Evolutionary conservation across 805 yeast species (phyloP), one percentile per base, ranked within the genome.

Genomic region (Jamesozyma piceae): DNA sequence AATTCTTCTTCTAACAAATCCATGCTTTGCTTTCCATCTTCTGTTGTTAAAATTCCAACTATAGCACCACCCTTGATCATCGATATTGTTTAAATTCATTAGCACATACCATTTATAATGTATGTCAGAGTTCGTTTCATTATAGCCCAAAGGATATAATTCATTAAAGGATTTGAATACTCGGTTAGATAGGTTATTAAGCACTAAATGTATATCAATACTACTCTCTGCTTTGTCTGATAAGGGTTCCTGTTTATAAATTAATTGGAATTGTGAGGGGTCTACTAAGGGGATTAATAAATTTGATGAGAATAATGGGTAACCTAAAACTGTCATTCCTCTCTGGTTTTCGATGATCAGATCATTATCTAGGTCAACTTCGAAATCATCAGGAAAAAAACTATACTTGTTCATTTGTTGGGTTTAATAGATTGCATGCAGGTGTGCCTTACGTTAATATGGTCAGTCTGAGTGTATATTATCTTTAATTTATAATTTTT

Each of bases 31-130:
- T 51, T 77, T 75, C 95, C 95, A 84, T 37, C 59, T 55, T 21
- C 50, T 51, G 18, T 73, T 63, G 9, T 64, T 58, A 46, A 79
- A 73, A 20, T 69, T 50, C 62, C 74, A 65, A 44, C 82, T 69
- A 54, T 84, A 85, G 27, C 71, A 57, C 95, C 95, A 84, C n/a
- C 95, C 95, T 53, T 80, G 83, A 52, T 82, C 89, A 58, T 84
- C 95, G 18, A 77, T 82, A 53, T 82, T 87, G 19, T 48, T 45
- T 34, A 63, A 61, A 38, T 66, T 59, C 90, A 85, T 80, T 45
- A 80, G 69, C 2, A 82, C 80, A 51, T 77, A 80, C 94, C 94
- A 84, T 42, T 69, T 66, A 13, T 68, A 33, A n/a, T 41, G 35
- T 15, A n/a, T 13, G 15, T 32, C 19, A 24, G 6, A 8, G 18